Percentiles rank a stretch among this genome's conserved stretches.
phyloP scores from a whole-genome alignment of 805 yeast species.

The Monosporozyma yasuniensis region DNA sequence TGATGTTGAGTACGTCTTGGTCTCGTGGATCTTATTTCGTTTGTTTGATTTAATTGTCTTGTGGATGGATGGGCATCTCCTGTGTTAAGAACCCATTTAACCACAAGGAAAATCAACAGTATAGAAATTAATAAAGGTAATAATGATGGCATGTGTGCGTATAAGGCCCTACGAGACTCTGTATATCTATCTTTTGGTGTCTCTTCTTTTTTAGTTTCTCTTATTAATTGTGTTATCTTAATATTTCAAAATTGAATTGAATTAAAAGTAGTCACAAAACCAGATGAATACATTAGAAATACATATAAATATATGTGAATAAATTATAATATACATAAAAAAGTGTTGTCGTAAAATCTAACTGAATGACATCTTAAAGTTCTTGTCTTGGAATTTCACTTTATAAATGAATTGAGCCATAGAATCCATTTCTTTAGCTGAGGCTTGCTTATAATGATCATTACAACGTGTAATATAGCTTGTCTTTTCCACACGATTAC shows the following conservation, averaged over 20 bases:
- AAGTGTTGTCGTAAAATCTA: too few relatives aligned
- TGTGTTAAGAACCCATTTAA: constrained; percentile 52
- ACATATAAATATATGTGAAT: not conserved
- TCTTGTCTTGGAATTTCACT: constrained; percentile 58
- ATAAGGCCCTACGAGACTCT: not conserved
- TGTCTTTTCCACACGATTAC: not conserved
- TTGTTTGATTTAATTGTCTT: not conserved
- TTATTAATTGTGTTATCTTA: not conserved
- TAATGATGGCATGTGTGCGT: constrained; percentile 1
- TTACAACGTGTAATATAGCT: not conserved
- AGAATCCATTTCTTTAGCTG: constrained; percentile 73
- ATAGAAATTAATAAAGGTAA: constrained; percentile 9
- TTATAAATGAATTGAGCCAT: constrained; percentile 84
- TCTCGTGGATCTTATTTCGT: constrained; percentile 1
- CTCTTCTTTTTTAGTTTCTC: not conserved
- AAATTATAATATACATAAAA: not conserved
- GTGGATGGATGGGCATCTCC: constrained; percentile 43
- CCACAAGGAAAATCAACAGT: constrained; percentile 45
- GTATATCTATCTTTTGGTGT: not conserved
- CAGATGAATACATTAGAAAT: not conserved
- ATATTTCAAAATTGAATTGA: not conserved
- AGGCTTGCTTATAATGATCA: constrained; percentile 53
- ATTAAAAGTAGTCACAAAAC: not conserved
- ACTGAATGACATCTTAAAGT: constrained; percentile 33
- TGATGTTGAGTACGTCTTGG: constrained; percentile 6